Conservation (phyloP, 2,329 filamentous ascomycete genomes). For the Endothia cerciana region DNA sequence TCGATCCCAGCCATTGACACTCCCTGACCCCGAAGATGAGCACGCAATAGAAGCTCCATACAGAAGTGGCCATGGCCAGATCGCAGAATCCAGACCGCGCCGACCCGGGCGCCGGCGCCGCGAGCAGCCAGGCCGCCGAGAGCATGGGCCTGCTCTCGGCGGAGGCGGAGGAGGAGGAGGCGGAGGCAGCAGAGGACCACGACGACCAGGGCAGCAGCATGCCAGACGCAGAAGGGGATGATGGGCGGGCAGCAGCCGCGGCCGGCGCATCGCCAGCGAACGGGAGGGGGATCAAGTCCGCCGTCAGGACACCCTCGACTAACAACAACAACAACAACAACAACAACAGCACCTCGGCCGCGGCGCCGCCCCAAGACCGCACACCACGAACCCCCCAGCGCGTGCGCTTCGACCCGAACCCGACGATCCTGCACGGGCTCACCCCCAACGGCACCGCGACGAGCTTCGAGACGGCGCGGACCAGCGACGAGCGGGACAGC, state of each 20-base stretch:
- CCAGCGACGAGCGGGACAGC: constrained; percentile 28
- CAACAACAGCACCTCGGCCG: neutral
- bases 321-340: too few relatives aligned
- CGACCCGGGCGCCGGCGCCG: constrained; percentile 15
- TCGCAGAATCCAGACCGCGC: constrained; percentile 30
- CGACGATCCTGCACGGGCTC: constrained; percentile 41
- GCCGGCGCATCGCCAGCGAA: constrained; percentile 18
- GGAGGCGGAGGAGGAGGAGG: constrained; percentile 25
- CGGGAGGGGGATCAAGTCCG: constrained; percentile 30
- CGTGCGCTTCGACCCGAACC: constrained; percentile 71
- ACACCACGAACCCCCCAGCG: constrained; percentile 70
- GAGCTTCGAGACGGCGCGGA: constrained; percentile 24
- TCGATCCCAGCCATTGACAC: neutral
- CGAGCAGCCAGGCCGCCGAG: constrained; percentile 31
- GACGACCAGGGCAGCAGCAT: constrained; percentile 18
- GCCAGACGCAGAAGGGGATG: constrained; percentile 7
- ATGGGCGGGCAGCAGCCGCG: constrained; percentile 20
- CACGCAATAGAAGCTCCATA: constrained; percentile 31
- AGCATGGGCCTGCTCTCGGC: constrained; percentile 35
- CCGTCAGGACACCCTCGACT: constrained; percentile 23
- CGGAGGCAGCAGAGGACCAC: constrained; percentile 26
- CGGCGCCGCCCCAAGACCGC: constrained; percentile 28
- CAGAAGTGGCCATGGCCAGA: constrained; percentile 37
- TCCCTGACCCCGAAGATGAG: constrained; percentile 32
- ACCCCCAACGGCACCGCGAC: constrained; percentile 29